These are phyloP conservation scores for Phytophthora sp. DNA, from an alignment of 352 stramenopile genomes.

Conservation along the genomic window DNA sequence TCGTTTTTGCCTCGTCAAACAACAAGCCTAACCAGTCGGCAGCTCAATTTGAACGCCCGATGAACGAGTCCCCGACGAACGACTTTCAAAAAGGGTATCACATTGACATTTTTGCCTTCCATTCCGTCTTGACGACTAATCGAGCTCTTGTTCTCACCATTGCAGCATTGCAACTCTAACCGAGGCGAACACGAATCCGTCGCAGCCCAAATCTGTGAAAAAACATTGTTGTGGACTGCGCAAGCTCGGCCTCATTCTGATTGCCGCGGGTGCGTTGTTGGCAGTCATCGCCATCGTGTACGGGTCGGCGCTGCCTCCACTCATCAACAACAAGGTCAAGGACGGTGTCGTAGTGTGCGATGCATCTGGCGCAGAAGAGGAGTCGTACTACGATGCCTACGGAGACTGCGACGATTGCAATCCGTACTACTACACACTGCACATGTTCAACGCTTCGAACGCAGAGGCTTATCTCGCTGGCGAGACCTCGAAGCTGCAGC, in stretches of 20 bases:
- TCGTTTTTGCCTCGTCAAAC: constrained; percentile 8
- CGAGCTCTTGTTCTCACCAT: background rate
- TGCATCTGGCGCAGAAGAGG: constrained; percentile 31
- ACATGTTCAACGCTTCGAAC: constrained; percentile 49
- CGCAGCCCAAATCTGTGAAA: background rate
- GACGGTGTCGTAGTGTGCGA: constrained; percentile 51
- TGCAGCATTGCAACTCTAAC: constrained; percentile 15
- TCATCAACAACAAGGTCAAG: constrained; percentile 50
- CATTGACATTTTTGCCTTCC: background rate
- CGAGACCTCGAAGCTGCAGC: constrained; percentile 47
- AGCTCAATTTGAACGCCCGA: no score
- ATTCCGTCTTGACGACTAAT: background rate
- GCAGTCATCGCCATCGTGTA: constrained; percentile 49
- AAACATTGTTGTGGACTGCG: constrained; percentile 28
- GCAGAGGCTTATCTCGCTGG: constrained; percentile 47
- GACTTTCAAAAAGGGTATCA: constrained; percentile 17
- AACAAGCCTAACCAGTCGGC: no score
- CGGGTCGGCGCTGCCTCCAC: constrained; percentile 36
- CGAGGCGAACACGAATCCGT: background rate
- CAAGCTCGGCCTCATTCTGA: constrained; percentile 38
- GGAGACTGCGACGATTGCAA: constrained; percentile 63
- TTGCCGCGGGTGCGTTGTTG: constrained; percentile 35
- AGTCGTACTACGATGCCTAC: constrained; percentile 55
- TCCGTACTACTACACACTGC: constrained; percentile 56
- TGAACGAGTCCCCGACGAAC: constrained; percentile 13